Evolutionary conservation across 768 basidiomycete genomes (phyloP).

Genomic region (Cystoderma amianthinum): DNA sequence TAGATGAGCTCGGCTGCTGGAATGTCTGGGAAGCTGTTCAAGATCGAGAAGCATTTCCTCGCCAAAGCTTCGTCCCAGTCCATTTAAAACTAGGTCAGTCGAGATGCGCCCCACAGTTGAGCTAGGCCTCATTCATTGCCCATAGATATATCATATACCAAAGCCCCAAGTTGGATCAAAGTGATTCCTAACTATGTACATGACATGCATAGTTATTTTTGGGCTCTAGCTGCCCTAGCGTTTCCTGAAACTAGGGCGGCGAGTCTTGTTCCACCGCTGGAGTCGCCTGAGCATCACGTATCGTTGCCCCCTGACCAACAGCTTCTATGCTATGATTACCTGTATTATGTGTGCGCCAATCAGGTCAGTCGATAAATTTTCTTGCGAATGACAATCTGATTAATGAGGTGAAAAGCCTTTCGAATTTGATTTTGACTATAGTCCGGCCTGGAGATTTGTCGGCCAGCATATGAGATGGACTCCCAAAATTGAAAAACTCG

Average conservation of each 20-base stretch:
- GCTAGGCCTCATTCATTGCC: conserved; percentile 1
- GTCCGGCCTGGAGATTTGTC: conserved; percentile 52
- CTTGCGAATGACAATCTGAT: conserved; percentile 1
- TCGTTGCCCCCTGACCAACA: conserved; percentile 46
- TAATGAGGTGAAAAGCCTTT: conserved; percentile 29
- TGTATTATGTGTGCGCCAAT: conserved; percentile 41
- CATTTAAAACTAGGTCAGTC: conserved; percentile 35
- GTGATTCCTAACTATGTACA: conserved; percentile 35
- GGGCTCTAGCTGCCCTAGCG: conserved; percentile 37
- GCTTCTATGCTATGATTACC: conserved; percentile 43
- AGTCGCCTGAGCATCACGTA: conserved; percentile 30
- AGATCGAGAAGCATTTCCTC: conserved; percentile 26
- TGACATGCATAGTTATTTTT: conserved; percentile 38
- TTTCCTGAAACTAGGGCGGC: conserved; percentile 36
- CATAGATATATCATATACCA: conserved; percentile 47
- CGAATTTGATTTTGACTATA: conserved; percentile 50
- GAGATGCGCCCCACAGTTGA: conserved; percentile 6
- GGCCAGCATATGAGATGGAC: conserved; percentile 48
- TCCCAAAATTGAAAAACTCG: conserved; percentile 28
- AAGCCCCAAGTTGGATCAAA: conserved; percentile 40
- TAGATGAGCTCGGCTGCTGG: conserved; percentile 54
- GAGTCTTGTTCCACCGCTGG: conserved; percentile 28
- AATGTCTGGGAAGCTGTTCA: conserved; percentile 43
- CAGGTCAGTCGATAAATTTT: conserved; percentile 24
- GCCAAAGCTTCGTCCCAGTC: conserved; percentile 26